Evolutionary conservation across 441 rosid genomes (phyloP).

Genomic region (Lepidium campestre): DNA sequence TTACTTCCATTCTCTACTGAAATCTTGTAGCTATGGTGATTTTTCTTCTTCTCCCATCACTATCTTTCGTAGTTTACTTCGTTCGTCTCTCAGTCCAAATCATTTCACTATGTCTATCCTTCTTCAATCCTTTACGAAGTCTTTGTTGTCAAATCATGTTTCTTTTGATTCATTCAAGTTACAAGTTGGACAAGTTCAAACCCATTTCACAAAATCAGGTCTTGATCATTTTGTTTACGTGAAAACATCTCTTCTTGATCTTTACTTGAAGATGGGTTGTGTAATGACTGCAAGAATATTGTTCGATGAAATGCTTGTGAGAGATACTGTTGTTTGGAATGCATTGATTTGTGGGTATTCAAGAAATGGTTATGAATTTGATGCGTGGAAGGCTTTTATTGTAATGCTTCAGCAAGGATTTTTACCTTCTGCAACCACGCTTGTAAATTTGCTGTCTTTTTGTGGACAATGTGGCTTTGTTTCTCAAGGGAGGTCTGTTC

Average conservation of each 20-base stretch:
- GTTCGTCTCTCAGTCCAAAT: constrained; percentile 39
- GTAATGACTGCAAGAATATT: constrained; percentile 34
- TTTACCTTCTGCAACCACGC: constrained; percentile 42
- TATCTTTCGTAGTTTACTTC: constrained; percentile 51
- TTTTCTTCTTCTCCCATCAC: constrained; percentile 32
- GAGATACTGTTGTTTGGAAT: constrained; percentile 77
- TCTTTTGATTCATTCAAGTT: constrained; percentile 17
- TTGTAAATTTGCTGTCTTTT: constrained; percentile 57
- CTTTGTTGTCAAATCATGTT: neutral
- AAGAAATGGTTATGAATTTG: constrained; percentile 38
- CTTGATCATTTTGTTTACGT: constrained; percentile 43
- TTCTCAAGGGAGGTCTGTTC: constrained; percentile 60
- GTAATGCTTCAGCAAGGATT: constrained; percentile 55
- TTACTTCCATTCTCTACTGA: constrained; percentile 42
- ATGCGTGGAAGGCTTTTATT: constrained; percentile 42
- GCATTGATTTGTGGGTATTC: constrained; percentile 76
- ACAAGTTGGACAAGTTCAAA: constrained; percentile 44
- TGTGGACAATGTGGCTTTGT: constrained; percentile 44
- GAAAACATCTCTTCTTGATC: constrained; percentile 50
- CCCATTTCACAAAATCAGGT: constrained; percentile 54
- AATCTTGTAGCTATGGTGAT: constrained; percentile 34
- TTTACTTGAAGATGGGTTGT: constrained; percentile 41
- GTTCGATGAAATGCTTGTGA: constrained; percentile 61
- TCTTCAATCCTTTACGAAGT: constrained; percentile 35
- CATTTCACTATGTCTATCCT: constrained; percentile 57